Percentiles rank a stretch among this genome's conserved stretches.
Evolutionary conservation across 768 basidiomycete species (phyloP).

Genomic region (Suillus subalutaceus): DNA sequence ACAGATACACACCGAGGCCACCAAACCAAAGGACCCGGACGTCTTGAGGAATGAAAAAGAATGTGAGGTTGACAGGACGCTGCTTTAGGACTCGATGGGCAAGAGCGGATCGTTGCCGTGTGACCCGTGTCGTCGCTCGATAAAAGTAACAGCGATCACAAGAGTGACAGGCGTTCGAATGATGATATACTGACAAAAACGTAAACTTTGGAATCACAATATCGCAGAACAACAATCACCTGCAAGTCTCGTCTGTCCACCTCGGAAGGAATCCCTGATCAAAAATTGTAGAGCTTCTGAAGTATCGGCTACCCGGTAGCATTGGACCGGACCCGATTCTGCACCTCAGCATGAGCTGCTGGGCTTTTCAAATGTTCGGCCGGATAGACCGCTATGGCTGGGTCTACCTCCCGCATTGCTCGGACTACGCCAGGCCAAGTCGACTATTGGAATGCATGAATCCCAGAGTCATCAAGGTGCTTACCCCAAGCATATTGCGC

Average conservation of each 20-base stretch:
- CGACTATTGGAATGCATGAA: constrained; percentile 42
- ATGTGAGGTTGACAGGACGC: no score
- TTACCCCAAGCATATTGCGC: no score
- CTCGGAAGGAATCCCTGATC: constrained; percentile 70
- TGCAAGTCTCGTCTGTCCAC: constrained; percentile 69
- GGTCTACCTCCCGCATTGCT: constrained; percentile 80
- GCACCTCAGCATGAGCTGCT: constrained; percentile 68
- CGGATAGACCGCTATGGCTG: constrained; percentile 81
- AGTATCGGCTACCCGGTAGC: constrained; percentile 68
- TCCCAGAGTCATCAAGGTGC: no score
- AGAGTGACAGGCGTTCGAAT: constrained; percentile 91
- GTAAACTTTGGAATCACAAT: neutral
- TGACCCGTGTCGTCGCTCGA: no score
- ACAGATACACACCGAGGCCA: no score
- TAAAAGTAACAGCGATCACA: constrained; percentile 74
- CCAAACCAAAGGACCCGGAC: no score
- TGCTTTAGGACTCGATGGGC: no score
- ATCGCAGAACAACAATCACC: constrained; percentile 41
- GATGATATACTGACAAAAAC: constrained; percentile 68
- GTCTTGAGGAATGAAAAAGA: no score
- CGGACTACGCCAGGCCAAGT: constrained; percentile 69
- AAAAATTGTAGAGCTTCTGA: constrained; percentile 84
- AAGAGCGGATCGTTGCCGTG: no score
- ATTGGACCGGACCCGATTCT: constrained; percentile 70
- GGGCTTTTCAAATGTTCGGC: constrained; percentile 83